phyloP scores from a whole-genome alignment of 2,329 filamentous ascomycete species.

The Ophiostoma sp. region DNA sequence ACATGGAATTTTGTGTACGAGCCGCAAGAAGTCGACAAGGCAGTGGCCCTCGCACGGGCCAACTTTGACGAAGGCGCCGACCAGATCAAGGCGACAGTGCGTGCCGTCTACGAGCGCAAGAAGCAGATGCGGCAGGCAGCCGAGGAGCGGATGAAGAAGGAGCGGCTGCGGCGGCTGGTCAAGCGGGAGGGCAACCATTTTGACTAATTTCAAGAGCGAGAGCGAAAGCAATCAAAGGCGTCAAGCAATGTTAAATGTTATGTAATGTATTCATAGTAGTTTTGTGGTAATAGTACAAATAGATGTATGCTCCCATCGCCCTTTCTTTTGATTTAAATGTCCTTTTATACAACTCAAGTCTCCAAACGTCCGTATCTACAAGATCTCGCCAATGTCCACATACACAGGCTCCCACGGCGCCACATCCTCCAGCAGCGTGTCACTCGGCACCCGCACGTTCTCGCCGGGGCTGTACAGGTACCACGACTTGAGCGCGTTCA shows the following conservation, averaged over 20 bases:
- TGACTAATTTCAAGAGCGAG: slow-evolving; percentile 35
- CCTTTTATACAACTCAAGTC: slow-evolving; percentile 19
- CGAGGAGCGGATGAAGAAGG: slow-evolving; percentile 36
- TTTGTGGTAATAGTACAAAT: slow-evolving; percentile 20
- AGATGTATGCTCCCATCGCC: slow-evolving; percentile 5
- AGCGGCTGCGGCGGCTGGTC: slow-evolving; percentile 49
- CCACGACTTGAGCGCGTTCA: slow-evolving; percentile 87
- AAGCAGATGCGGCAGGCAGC: slow-evolving; percentile 64
- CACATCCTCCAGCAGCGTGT: slow-evolving; percentile 63
- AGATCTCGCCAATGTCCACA: slow-evolving; percentile 70
- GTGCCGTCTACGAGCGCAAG: slow-evolving; percentile 92
- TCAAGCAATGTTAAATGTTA: neutral
- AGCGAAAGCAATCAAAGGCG: neutral
- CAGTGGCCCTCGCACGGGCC: slow-evolving; percentile 76
- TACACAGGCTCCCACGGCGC: slow-evolving; percentile 66
- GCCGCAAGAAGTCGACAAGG: slow-evolving; percentile 81
- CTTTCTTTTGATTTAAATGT: slow-evolving; percentile 5
- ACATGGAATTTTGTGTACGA: slow-evolving; percentile 99
- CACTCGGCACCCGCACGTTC: slow-evolving; percentile 66
- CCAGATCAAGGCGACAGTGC: slow-evolving; percentile 73
- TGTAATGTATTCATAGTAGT: slow-evolving; percentile 21
- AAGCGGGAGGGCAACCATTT: slow-evolving; percentile 67
- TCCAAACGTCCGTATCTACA: slow-evolving; percentile 40
- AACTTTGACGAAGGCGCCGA: slow-evolving; percentile 85
- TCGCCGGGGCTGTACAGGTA: slow-evolving; percentile 85